A percentile compares a stretch with the other conserved stretches of the same genome.
These are phyloP conservation scores for Cardamine occulta DNA, from an alignment of 345 rosid species.

Conservation along the genomic window DNA sequence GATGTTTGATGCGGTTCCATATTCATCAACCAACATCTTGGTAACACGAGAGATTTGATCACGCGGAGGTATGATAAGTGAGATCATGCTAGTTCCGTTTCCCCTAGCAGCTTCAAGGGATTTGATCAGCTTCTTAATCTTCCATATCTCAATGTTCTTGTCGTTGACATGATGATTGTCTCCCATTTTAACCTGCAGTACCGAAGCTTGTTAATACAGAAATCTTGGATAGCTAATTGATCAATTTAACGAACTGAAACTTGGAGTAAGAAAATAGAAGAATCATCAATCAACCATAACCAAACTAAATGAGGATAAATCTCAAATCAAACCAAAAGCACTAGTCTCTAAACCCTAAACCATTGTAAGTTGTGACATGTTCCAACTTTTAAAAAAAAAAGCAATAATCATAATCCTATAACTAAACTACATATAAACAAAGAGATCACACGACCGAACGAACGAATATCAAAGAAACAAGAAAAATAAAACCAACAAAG, in stretches of 20 bases:
- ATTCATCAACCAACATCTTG: background rate
- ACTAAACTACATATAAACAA: background rate
- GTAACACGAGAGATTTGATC: background rate
- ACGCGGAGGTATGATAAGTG: background rate
- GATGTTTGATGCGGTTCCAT: background rate
- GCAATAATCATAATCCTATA: too few relatives aligned
- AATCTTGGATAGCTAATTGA: background rate
- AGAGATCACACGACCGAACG: background rate
- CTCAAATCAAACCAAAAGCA: background rate
- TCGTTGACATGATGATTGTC: background rate
- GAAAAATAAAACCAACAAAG: background rate
- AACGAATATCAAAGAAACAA: background rate
- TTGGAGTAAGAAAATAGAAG: too few relatives aligned
- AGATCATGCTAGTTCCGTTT: background rate
- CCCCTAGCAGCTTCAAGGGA: background rate
- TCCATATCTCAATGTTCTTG: background rate
- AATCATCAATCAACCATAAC: too few relatives aligned
- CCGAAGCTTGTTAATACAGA: too few relatives aligned
- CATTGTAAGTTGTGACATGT: too few relatives aligned
- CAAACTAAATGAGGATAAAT: too few relatives aligned
- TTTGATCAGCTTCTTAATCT: background rate
- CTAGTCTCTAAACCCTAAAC: too few relatives aligned
- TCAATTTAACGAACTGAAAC: background rate
- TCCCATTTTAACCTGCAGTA: background rate
- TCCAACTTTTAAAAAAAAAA: too few relatives aligned